Evolutionary conservation across 805 yeast genomes (phyloP), one percentile per base, ranked within the genome.

Genomic region (Suhomyces sp.): DNA sequence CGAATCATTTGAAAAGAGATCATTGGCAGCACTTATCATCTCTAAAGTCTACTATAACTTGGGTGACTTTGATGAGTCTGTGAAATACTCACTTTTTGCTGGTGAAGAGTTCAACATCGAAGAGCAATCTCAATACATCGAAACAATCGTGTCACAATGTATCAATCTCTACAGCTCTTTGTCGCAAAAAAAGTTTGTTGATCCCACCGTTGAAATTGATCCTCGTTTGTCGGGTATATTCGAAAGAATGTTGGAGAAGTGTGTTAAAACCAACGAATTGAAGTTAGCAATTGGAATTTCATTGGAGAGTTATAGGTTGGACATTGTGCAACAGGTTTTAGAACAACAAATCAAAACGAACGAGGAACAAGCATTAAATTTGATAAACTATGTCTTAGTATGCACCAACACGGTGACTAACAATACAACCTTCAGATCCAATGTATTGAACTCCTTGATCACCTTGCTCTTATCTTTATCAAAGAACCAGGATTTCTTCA

Each of bases 131-230:
- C 95, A 91, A 63, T 93, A 77, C 63, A 84, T 83, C 41, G 95
- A 93, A 64, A 91, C 98, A 3, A 85, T 93, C 50, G 93, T 93
- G 18, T 85, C 96, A 17, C 87, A 90, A 58, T 88, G 97, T 60
- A 85, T 93, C 59, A 88, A 84, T 53, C 77, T 77, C 45, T 93
- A 93, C 60, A 84, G 84, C 43, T 62, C 68, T 26, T 69, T 74
- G 42, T 76, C 95, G 2, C 84, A 79, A 50, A 55, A 62, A 58
- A 46, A 56, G 45, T 53, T 52, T 44, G 41, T 36, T 3, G 63
- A 55, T 30, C 40, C 44, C 5, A 33, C 47, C 2, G 54, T 53
- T 3, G 44, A 47, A 10, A 76, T 80, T 34, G 88, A 87, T 50
- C 58, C 75, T 4, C 81, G 79, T 48, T 75, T 93, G 47, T 66